phyloP scores from a whole-genome alignment of 768 basidiomycete genomes.

The Tylopilus felleus region DNA sequence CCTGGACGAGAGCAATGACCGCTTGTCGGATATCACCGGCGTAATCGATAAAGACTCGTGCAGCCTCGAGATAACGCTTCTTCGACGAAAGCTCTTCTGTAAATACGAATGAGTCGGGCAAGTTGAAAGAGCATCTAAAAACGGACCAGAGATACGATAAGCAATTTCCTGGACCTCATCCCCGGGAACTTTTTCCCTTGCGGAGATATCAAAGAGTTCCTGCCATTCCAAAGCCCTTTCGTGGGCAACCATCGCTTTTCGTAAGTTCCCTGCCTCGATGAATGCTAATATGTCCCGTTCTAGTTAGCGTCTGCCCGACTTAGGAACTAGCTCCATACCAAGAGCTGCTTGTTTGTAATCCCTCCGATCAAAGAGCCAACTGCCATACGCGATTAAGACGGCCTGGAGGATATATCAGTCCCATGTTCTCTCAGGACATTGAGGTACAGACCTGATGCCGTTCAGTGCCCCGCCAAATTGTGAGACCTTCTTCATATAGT shows the following conservation, averaged over 20 bases:
- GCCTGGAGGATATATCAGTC: slow-evolving; percentile 40
- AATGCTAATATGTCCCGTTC: slow-evolving; percentile 52
- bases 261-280: slow-evolving; percentile 54
- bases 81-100: slow-evolving; percentile 81
- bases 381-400: slow-evolving; percentile 73
- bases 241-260: slow-evolving; percentile 83
- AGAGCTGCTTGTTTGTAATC: slow-evolving; percentile 83
- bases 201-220: slow-evolving; percentile 81
- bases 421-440: background rate
- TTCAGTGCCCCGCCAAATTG: slow-evolving; percentile 68
- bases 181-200: slow-evolving; percentile 43
- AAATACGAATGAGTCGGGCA: slow-evolving; percentile 5
- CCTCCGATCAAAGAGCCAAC: slow-evolving; percentile 80
- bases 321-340: slow-evolving; percentile 42
- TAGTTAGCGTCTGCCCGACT: slow-evolving; percentile 3
- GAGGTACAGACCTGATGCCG: slow-evolving; percentile 51
- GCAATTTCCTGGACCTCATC: slow-evolving; percentile 65
- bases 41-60: slow-evolving; percentile 81
- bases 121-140: background rate
- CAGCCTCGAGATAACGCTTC: slow-evolving; percentile 78
- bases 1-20: slow-evolving; percentile 72
- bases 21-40: slow-evolving; percentile 73
- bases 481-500: slow-evolving; percentile 70
- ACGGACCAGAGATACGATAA: slow-evolving; percentile 76
- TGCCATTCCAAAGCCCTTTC: slow-evolving; percentile 90